Evolutionary conservation across 164 flowering plant species (phyloP).

Genomic region (Nelumbo lutea): DNA sequence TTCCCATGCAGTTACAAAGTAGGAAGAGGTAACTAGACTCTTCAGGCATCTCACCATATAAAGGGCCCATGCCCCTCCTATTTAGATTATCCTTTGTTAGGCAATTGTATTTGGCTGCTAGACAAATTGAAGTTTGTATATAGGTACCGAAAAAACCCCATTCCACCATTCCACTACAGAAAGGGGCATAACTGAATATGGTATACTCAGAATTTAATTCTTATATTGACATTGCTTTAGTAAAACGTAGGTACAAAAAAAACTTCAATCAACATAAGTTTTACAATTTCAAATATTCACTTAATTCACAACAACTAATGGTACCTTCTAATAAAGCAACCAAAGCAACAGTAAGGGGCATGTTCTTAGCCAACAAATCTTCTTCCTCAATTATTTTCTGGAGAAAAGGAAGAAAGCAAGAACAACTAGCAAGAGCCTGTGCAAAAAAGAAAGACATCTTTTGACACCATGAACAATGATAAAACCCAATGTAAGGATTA

Average conservation of each 20-base stretch:
- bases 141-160: too few species aligned
- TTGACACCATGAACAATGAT: not conserved
- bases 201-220: not conserved
- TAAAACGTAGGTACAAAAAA: not conserved
- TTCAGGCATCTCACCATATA: too few species aligned
- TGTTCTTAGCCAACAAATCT: slow-evolving; percentile 27
- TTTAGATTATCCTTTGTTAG: too few species aligned
- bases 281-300: not conserved
- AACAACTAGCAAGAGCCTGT: slow-evolving; percentile 84
- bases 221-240: not conserved
- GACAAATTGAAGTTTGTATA: too few species aligned
- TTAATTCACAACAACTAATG: slow-evolving; percentile 15
- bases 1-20: too few species aligned
- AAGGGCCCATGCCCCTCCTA: too few species aligned
- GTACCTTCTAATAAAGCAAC: slow-evolving; percentile 2
- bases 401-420: slow-evolving; percentile 45
- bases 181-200: not conserved
- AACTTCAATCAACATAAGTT: not conserved
- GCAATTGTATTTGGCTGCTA: too few species aligned
- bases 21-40: too few species aligned
- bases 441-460: slow-evolving; percentile 1
- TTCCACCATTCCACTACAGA: not conserved
- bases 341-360: slow-evolving; percentile 45
- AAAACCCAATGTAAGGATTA: not conserved
- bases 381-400: slow-evolving; percentile 35